Base-by-base conservation (phyloP, 176 grass and related monocot species). In the Ananas comosus region DNA sequence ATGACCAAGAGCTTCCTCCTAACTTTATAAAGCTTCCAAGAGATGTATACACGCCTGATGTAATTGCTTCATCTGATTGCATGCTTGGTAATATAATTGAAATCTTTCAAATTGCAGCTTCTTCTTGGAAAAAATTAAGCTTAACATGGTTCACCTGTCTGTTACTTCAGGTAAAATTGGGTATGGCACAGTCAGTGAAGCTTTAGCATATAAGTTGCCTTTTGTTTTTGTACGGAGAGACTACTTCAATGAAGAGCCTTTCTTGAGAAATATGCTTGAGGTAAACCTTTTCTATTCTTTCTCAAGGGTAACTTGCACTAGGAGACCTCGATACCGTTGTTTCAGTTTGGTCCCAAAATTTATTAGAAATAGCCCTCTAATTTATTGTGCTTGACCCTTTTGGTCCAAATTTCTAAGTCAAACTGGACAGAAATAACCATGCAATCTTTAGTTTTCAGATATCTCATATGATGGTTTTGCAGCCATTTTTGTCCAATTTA, bases 171-270 rank as follows among this genome's bases (percentile, higher is more conserved):
- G 93, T 11, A 97, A 97, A 92, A 97, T 92, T 80, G 89, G 94
- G 71, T 97, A 97, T 81, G 94, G 94, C 48, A 97, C 89, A 1
- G 76, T 87, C 29, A 97, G 94, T 81, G 94, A 92, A 73, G 94
- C 94, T 79, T 81, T 97, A 76, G 94, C 94, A 13, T 97, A 90
- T 71, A 97, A 97, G 53, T 80, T 97, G 50, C 94, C 94, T 57
- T 97, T 97, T 78, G 84, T 97, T 18, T 97, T 97, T 79, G 89
- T 90, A 29, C 86, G 94, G 49, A 87, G 94, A 81, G 89, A 97
- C 79, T 92, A 92, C 82, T 97, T 97, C 70, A 97, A 97, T 70
- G 94, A 97, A 80, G 94, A 97, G 64, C 89, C 94, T 48, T 97
- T 97, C 81, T 80, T 97, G 72, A 70, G 89, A 49, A 92, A 97